These are phyloP conservation scores for Vitis riparia DNA, from an alignment of 164 flowering plant genomes.

Conservation along the genomic window DNA sequence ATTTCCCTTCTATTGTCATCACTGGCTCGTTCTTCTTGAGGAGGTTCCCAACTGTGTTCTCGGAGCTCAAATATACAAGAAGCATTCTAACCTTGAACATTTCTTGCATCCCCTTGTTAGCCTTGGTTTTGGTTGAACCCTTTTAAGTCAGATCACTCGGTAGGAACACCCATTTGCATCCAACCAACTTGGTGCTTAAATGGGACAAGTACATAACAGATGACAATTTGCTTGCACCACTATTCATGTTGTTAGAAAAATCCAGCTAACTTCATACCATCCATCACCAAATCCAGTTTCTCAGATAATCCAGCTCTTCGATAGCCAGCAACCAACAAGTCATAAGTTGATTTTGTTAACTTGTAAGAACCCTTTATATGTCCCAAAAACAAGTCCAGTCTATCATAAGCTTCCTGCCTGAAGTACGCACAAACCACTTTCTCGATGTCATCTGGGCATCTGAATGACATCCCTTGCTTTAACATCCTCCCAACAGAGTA, in stretches of 20 bases:
- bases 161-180: background rate
- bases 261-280: slow-evolving; percentile 33
- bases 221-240: background rate
- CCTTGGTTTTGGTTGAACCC: background rate
- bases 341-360: slow-evolving; percentile 38
- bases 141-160: background rate
- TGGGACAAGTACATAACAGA: background rate
- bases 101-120: background rate
- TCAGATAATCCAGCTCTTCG: slow-evolving; percentile 41
- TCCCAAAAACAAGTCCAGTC: slow-evolving; percentile 48
- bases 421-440: slow-evolving; percentile 47
- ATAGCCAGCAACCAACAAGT: slow-evolving; percentile 51
- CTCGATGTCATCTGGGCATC: slow-evolving; percentile 39
- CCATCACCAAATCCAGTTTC: slow-evolving; percentile 32
- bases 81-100: background rate
- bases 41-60: background rate
- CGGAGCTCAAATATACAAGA: background rate
- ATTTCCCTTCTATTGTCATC: background rate
- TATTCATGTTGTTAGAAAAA: slow-evolving; percentile 3
- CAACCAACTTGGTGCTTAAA: background rate
- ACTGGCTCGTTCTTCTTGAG: background rate
- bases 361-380: slow-evolving; percentile 30
- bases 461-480: slow-evolving; percentile 41
- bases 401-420: slow-evolving; percentile 49
- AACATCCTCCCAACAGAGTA: slow-evolving; percentile 53